Evolutionary conservation across 1,284 basidiomycete genomes (phyloP).

Genomic region (Sphagnurus paluster): DNA sequence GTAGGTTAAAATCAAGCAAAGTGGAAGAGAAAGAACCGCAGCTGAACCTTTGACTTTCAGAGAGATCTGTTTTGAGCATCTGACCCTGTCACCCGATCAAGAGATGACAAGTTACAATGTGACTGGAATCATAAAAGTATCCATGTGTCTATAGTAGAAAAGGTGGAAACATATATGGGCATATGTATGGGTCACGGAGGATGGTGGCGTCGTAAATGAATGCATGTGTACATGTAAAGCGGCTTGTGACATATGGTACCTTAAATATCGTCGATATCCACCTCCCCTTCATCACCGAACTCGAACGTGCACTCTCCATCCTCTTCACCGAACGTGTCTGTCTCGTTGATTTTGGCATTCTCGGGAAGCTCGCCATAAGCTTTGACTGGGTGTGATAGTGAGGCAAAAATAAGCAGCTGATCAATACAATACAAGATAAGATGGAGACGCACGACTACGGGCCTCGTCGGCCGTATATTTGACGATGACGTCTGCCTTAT

Average conservation of each 20-base stretch:
- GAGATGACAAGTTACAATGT: no score
- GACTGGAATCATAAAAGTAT: conserved; percentile 1
- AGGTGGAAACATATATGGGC: conserved; percentile 12
- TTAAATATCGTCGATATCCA: conserved; percentile 82
- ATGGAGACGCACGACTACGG: conserved; percentile 61
- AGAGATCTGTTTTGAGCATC: no score
- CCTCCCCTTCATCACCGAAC: conserved; percentile 83
- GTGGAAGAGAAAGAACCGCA: no score
- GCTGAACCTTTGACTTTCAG: no score
- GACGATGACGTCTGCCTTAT: conserved; percentile 99
- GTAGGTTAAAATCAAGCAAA: no score
- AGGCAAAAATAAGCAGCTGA: conserved; percentile 4
- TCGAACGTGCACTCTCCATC: conserved; percentile 89
- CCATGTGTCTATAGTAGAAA: conserved; percentile 15
- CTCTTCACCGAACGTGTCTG: conserved; percentile 88
- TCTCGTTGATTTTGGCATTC: conserved; percentile 99
- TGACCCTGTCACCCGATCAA: no score
- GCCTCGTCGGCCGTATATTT: conserved; percentile 98
- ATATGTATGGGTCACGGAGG: conserved; percentile 8
- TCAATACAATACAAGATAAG: conserved; percentile 6
- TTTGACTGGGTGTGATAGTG: conserved; percentile 61
- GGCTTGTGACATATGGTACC: conserved; percentile 14
- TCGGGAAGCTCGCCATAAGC: conserved; percentile 97
- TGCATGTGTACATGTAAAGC: conserved; percentile 12
- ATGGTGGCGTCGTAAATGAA: conserved; percentile 12